Conservation (phyloP, 164 flowering plant species). For the Pachysandra terminalis region DNA sequence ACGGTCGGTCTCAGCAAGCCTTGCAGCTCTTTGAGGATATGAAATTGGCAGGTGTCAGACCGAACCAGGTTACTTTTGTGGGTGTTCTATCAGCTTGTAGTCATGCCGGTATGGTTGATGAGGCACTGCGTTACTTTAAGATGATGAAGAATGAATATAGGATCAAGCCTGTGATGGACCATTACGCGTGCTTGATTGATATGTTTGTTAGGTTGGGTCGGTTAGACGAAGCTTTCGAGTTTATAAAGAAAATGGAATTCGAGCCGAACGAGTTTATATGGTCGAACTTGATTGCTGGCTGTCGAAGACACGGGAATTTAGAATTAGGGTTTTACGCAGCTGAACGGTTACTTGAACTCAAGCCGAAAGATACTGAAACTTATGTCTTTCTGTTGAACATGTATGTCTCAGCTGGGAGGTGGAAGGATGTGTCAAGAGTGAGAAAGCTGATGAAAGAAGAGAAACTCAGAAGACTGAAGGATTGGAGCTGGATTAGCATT, state of each 20-base stretch:
- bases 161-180: constrained; percentile 75
- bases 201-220: constrained; percentile 75
- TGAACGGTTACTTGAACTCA: constrained; percentile 59
- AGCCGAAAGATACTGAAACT: constrained; percentile 62
- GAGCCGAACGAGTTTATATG: constrained; percentile 73
- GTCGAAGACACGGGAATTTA: constrained; percentile 61
- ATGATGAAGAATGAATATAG: constrained; percentile 66
- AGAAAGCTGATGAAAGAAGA: constrained; percentile 64
- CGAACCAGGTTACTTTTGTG: constrained; percentile 77
- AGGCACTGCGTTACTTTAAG: constrained; percentile 60
- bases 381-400: constrained; percentile 56
- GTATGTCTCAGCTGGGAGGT: constrained; percentile 63
- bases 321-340: constrained; percentile 74
- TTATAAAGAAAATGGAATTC: constrained; percentile 52
- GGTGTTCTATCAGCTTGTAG: constrained; percentile 90
- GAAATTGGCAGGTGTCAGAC: constrained; percentile 64
- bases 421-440: constrained; percentile 65
- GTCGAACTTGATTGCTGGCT: constrained; percentile 72
- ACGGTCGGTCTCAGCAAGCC: constrained; percentile 61
- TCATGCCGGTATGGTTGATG: constrained; percentile 70
- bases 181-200: constrained; percentile 65
- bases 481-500: constrained; percentile 80
- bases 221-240: constrained; percentile 67
- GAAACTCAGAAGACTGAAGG: constrained; percentile 37
- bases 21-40: constrained; percentile 83